Evolutionary conservation across 2,329 filamentous ascomycete genomes (phyloP).

Genomic region (Claviceps pazoutovae): DNA sequence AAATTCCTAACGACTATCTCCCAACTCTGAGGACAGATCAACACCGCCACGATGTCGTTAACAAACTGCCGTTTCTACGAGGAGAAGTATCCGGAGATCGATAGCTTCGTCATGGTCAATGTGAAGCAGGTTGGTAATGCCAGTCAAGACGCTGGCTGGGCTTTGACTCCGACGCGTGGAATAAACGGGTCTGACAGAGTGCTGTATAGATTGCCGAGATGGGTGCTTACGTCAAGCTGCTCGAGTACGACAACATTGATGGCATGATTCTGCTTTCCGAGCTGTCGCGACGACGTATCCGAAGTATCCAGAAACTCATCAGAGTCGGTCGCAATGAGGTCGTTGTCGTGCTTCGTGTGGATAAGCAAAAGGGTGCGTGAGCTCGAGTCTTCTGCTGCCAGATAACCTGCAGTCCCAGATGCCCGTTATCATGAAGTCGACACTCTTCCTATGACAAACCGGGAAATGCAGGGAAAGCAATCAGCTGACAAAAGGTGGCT

Average conservation of each 20-base stretch:
- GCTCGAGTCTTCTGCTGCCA: not conserved
- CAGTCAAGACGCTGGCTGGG: conserved; percentile 13
- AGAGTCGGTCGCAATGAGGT: conserved; percentile 96
- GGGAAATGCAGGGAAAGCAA: conserved; percentile 1
- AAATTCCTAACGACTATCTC: conserved; percentile 10
- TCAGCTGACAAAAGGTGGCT: conserved; percentile 14
- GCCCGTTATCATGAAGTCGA: not conserved
- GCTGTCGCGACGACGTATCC: conserved; percentile 92
- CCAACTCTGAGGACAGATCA: conserved; percentile 31
- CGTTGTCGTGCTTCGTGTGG: conserved; percentile 93
- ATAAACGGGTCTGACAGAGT: conserved; percentile 5
- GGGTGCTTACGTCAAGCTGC: conserved; percentile 98
- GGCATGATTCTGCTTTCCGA: conserved; percentile 99
- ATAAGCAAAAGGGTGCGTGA: conserved; percentile 84
- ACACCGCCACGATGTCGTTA: conserved; percentile 68
- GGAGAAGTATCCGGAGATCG: conserved; percentile 88
- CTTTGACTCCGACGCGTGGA: not conserved
- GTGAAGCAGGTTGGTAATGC: conserved; percentile 77
- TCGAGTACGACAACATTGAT: conserved; percentile 99
- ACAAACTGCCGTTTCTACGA: conserved; percentile 96
- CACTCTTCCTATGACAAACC: not conserved
- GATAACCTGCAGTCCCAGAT: too few relatives aligned
- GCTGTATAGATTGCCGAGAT: conserved; percentile 80
- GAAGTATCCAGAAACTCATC: conserved; percentile 98
- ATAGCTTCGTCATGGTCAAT: conserved; percentile 99